Evolutionary conservation across 371 early-diverging fungal species (phyloP).

Genomic region (Rhizopus delemar): DNA sequence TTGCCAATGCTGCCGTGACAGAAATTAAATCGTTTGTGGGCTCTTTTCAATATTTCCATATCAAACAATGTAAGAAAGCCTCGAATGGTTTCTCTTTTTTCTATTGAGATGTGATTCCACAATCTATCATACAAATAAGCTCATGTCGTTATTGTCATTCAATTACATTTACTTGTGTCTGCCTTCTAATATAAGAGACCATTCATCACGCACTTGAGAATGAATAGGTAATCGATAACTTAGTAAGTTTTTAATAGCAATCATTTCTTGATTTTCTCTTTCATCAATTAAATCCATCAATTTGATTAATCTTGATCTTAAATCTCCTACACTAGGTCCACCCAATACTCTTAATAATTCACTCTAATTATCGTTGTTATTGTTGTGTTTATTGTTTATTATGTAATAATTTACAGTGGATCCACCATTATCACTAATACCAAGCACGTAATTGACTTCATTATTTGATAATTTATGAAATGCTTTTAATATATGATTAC

Average conservation of each 20-base stretch:
- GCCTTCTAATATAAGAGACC: slow-evolving; percentile 70
- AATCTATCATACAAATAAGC: slow-evolving; percentile 33
- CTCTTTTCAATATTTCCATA: slow-evolving; percentile 64
- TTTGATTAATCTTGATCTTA: slow-evolving; percentile 63
- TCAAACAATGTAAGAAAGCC: slow-evolving; percentile 72
- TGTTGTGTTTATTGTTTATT: slow-evolving; percentile 3
- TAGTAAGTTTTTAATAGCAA: slow-evolving; percentile 65
- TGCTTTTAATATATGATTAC: slow-evolving; percentile 60
- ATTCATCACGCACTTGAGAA: slow-evolving; percentile 60
- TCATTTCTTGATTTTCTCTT: slow-evolving; percentile 28
- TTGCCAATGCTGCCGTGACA: slow-evolving; percentile 76
- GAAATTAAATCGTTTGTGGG: slow-evolving; percentile 70
- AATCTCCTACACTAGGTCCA: slow-evolving; percentile 74
- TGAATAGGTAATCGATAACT: slow-evolving; percentile 66
- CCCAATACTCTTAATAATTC: slow-evolving; percentile 70
- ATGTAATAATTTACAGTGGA: slow-evolving; percentile 46
- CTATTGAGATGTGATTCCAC: slow-evolving; percentile 60
- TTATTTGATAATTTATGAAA: slow-evolving; percentile 57
- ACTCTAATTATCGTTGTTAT: slow-evolving; percentile 27
- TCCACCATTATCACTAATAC: slow-evolving; percentile 75
- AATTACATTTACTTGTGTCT: slow-evolving; percentile 54
- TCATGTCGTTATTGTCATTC: background rate
- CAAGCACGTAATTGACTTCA: slow-evolving; percentile 69
- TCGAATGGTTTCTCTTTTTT: slow-evolving; percentile 69
- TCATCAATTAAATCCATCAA: slow-evolving; percentile 52